These are phyloP conservation scores for Aspergillus udagawae DNA, from an alignment of 2,329 filamentous ascomycete genomes.

Conservation along the genomic window DNA sequence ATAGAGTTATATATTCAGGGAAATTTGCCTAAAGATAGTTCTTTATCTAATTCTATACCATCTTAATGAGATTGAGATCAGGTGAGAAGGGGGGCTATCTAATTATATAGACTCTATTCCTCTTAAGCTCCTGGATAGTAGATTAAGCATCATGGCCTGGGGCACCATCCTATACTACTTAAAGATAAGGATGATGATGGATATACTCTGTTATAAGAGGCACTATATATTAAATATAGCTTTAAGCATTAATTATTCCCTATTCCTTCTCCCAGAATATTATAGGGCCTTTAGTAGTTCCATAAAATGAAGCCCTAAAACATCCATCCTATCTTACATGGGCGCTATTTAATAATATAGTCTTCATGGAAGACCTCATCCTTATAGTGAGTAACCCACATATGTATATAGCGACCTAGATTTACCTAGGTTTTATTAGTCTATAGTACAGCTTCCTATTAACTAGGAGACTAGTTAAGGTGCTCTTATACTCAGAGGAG, in stretches of 20 bases:
- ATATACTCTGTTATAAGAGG: too few relatives aligned
- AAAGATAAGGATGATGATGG: too few relatives aligned
- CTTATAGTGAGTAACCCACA: neutral
- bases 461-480: neutral
- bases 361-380: constrained; percentile 1
- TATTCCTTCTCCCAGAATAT: too few relatives aligned
- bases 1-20: neutral
- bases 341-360: neutral
- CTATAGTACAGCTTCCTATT: neutral
- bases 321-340: neutral
- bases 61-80: neutral
- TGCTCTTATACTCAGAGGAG: neutral
- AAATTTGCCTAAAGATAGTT: neutral
- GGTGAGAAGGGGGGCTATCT: too few relatives aligned
- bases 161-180: too few relatives aligned
- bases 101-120: too few relatives aligned
- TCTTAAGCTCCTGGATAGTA: too few relatives aligned
- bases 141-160: too few relatives aligned
- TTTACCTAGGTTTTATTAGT: neutral
- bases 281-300: neutral
- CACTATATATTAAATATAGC: too few relatives aligned
- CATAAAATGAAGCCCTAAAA: neutral
- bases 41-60: neutral
- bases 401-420: neutral
- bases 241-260: too few relatives aligned